Percentiles rank a stretch among this genome's conserved stretches.
Evolutionary conservation across 495 filamentous ascomycete genomes (phyloP).

Genomic region (Neurospora pannonica): DNA sequence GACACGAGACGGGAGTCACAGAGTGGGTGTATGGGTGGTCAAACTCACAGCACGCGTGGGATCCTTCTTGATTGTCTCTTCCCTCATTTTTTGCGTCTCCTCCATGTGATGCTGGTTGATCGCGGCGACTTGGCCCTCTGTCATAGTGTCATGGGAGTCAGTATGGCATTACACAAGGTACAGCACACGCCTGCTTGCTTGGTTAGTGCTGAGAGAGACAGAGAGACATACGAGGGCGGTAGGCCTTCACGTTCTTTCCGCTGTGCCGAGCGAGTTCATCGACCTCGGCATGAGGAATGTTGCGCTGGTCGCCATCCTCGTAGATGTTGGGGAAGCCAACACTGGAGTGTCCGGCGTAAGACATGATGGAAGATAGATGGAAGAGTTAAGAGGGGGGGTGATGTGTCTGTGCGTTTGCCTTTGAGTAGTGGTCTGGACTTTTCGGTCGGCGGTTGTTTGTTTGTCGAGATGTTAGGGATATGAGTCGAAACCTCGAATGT

Average conservation of each 20-base stretch:
- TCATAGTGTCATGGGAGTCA: background rate
- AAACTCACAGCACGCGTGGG: slow-evolving; percentile 13
- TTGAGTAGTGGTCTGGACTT: background rate
- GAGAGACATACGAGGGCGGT: slow-evolving; percentile 10
- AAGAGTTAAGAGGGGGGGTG: background rate
- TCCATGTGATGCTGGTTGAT: slow-evolving; percentile 8
- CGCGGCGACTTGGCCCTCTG: slow-evolving; percentile 10
- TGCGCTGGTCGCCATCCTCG: slow-evolving; percentile 13
- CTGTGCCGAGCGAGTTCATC: slow-evolving; percentile 8
- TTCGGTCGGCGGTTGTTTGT: background rate
- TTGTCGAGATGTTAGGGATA: background rate
- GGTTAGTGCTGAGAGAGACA: background rate
- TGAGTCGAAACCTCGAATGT: background rate
- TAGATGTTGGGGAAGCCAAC: slow-evolving; percentile 13
- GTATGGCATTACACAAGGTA: background rate
- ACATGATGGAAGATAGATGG: slow-evolving; percentile 3
- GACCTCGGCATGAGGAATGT: slow-evolving; percentile 7
- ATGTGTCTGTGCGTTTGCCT: background rate
- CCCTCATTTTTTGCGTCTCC: slow-evolving; percentile 4
- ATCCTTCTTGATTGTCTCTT: slow-evolving; percentile 15
- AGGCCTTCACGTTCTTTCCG: slow-evolving; percentile 18
- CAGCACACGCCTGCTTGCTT: background rate
- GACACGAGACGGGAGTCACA: background rate
- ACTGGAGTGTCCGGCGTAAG: slow-evolving; percentile 10
- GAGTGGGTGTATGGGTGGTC: background rate